Conservation (phyloP, 2,329 filamentous ascomycete species). For the Periconia sp. region DNA sequence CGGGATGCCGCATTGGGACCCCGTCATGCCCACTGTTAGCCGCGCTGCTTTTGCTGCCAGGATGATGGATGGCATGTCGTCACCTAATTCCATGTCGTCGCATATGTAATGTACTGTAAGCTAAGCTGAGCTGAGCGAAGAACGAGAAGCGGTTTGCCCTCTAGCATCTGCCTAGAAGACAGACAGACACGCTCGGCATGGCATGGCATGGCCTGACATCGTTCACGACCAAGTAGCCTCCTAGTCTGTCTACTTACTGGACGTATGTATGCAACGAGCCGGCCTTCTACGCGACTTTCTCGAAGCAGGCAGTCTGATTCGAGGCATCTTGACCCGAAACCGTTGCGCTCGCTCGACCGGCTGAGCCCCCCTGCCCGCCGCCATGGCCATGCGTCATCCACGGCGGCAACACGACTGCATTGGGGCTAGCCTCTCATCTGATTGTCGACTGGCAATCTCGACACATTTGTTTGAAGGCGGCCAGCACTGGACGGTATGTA, state of each 20-base stretch:
- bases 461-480: not conserved
- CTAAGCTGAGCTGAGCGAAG: not conserved
- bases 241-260: not conserved
- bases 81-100: not conserved
- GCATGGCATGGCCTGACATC: too few relatives aligned
- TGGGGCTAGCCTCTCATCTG: conserved; percentile 1
- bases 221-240: too few relatives aligned
- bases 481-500: not conserved
- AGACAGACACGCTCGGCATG: too few relatives aligned
- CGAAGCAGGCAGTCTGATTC: conserved; percentile 7
- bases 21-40: not conserved
- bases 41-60: not conserved
- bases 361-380: conserved; percentile 1
- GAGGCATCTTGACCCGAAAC: conserved; percentile 13
- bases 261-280: not conserved
- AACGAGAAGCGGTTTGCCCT: not conserved
- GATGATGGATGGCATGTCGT: not conserved
- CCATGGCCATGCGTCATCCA: conserved; percentile 1
- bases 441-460: too few relatives aligned
- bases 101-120: not conserved
- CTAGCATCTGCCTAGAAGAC: too few relatives aligned
- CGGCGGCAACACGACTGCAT: not conserved
- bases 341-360: not conserved
- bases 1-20: conserved; percentile 31
- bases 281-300: conserved; percentile 16